Conservation (phyloP, 2,329 filamentous ascomycete genomes). For the Ophiocordyceps camponoti-rufipedis region DNA sequence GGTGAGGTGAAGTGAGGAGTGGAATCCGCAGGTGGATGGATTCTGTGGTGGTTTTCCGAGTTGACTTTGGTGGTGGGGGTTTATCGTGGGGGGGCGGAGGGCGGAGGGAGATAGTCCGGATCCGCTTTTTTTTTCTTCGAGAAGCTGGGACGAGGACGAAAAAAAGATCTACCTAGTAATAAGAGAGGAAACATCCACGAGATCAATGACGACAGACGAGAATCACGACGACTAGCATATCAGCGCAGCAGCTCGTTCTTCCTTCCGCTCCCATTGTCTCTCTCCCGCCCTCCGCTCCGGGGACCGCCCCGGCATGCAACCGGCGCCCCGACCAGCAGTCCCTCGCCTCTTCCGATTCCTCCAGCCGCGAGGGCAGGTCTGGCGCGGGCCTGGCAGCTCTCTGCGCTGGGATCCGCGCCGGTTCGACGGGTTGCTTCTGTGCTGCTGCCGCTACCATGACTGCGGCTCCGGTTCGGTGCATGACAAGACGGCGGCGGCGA, state of each 20-base stretch:
- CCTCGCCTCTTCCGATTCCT: slow-evolving; percentile 51
- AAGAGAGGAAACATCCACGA: no score
- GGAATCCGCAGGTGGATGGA: no score
- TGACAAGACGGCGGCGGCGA: neutral
- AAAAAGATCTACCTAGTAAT: neutral
- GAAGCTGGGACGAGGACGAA: neutral
- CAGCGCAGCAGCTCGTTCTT: no score
- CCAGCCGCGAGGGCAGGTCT: slow-evolving; percentile 19
- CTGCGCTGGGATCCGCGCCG: no score
- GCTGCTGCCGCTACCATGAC: neutral
- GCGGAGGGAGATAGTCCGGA: no score
- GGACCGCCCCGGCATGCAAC: slow-evolving; percentile 20
- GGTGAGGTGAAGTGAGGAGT: no score
- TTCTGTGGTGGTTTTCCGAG: no score
- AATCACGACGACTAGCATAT: neutral
- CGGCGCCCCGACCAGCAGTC: slow-evolving; percentile 19
- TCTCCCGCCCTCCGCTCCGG: neutral
- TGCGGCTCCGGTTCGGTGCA: neutral
- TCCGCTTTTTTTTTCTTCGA: no score
- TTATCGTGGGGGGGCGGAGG: no score
- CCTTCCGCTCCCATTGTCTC: neutral
- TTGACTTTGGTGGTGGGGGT: no score
- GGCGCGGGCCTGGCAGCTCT: no score
- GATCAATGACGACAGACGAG: neutral
- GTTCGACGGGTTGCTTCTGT: neutral